A percentile compares a stretch with the other conserved stretches of the same genome.
Evolutionary conservation across 441 rosid species (phyloP).

Genomic region (Populus hybrid): DNA sequence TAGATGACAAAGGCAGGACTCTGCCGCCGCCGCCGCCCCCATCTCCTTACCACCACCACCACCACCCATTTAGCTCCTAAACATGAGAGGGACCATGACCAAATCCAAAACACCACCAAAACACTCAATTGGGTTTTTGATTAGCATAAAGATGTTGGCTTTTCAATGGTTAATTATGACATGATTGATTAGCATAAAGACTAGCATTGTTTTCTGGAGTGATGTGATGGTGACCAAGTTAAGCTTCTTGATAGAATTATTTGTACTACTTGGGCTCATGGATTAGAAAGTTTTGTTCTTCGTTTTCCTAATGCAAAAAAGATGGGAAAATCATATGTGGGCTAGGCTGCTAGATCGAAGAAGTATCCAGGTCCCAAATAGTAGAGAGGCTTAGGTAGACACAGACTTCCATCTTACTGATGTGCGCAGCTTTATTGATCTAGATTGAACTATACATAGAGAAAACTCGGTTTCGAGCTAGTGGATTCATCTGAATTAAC

Average conservation of each 20-base stretch:
- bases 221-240: not conserved
- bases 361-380: not conserved
- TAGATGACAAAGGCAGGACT: slow-evolving; percentile 33
- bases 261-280: not conserved
- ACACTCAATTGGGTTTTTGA: slow-evolving; percentile 25
- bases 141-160: slow-evolving; percentile 6
- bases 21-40: not conserved
- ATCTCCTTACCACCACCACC: slow-evolving; percentile 28
- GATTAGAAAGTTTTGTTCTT: not conserved
- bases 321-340: not conserved
- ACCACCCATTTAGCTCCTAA: not conserved
- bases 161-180: slow-evolving; percentile 23
- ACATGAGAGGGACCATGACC: slow-evolving; percentile 7
- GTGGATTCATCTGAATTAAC: no score
- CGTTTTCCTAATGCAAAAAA: not conserved
- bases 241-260: not conserved
- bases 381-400: no score
- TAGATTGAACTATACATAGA: no score
- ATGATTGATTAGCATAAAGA: slow-evolving; percentile 24
- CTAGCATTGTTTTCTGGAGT: slow-evolving; percentile 13
- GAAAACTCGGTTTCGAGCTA: no score
- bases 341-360: not conserved
- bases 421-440: no score
- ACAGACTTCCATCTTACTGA: no score
- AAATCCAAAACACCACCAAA: slow-evolving; percentile 9